These are phyloP conservation scores for Eutypella sp. DNA, from an alignment of 2,329 filamentous ascomycete species.

Conservation along the genomic window DNA sequence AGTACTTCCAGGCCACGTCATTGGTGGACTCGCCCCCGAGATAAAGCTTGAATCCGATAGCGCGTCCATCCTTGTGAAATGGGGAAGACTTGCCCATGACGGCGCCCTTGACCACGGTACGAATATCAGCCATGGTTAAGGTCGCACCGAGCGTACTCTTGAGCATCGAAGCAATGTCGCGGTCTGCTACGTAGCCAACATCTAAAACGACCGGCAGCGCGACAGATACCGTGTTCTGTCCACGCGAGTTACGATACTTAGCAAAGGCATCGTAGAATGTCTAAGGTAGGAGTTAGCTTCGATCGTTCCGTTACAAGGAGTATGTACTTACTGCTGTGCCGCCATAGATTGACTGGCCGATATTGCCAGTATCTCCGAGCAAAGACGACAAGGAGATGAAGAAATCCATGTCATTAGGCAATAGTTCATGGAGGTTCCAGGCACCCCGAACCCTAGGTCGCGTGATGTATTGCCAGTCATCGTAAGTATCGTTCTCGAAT, in stretches of 20 bases:
- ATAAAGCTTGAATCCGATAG: conserved; percentile 3
- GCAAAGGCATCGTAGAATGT: conserved; percentile 22
- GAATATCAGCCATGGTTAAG: conserved; percentile 9
- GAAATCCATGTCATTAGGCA: conserved; percentile 19
- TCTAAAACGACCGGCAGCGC: conserved; percentile 14
- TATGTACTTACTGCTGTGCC: conserved; percentile 11
- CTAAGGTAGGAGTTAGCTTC: conserved; percentile 10
- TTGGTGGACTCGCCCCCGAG: conserved; percentile 1
- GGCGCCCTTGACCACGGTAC: conserved; percentile 9
- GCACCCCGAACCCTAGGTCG: conserved; percentile 2
- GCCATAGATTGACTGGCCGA: conserved; percentile 23
- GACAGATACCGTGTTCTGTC: conserved; percentile 8
- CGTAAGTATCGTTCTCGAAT: conserved; percentile 11
- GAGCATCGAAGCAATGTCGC: conserved; percentile 5
- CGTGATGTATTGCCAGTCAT: conserved; percentile 4
- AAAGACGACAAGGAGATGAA: conserved; percentile 22
- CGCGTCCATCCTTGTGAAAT: conserved; percentile 5
- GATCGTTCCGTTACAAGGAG: background rate
- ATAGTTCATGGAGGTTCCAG: conserved; percentile 9
- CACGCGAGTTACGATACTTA: conserved; percentile 13
- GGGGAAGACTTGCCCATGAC: conserved; percentile 5
- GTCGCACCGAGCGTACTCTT: conserved; percentile 9
- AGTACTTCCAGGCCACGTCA: conserved; percentile 6
- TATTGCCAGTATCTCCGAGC: conserved; percentile 14
- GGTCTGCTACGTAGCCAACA: conserved; percentile 13